These are phyloP conservation scores for Akanthomyces lecanii DNA, from an alignment of 2,329 filamentous ascomycete species.

Conservation along the genomic window DNA sequence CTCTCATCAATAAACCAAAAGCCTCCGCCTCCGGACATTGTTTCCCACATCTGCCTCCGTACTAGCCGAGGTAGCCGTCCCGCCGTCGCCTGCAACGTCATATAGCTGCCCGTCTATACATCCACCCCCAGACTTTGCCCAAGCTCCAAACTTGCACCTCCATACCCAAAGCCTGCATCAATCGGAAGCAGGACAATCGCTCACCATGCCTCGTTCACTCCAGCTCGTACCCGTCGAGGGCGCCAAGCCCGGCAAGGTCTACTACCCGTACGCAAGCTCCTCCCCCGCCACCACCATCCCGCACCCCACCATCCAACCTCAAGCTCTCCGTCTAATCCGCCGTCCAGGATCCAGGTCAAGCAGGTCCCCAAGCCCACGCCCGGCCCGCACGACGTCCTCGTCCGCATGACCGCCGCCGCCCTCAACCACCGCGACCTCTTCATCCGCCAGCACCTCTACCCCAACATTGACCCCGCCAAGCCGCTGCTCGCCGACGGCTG, in stretches of 20 bases:
- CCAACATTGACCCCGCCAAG: slow-evolving; percentile 71
- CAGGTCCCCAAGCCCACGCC: slow-evolving; percentile 60
- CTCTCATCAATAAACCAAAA: too few species aligned
- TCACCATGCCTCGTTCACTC: slow-evolving; percentile 51
- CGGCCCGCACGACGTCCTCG: slow-evolving; percentile 63
- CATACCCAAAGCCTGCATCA: neutral
- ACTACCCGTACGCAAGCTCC: slow-evolving; percentile 61
- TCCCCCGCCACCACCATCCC: neutral
- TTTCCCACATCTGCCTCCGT: neutral
- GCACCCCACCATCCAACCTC: neutral
- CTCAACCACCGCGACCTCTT: slow-evolving; percentile 96
- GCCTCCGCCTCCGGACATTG: neutral
- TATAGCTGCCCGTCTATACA: neutral
- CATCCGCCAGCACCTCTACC: slow-evolving; percentile 88
- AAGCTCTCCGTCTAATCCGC: neutral
- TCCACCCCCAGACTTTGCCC: neutral
- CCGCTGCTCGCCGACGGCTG: slow-evolving; percentile 81
- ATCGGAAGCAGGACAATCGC: neutral
- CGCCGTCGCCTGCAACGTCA: neutral
- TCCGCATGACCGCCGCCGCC: slow-evolving; percentile 73
- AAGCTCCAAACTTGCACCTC: too few species aligned
- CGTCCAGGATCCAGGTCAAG: slow-evolving; percentile 52
- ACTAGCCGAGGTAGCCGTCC: slow-evolving; percentile 12
- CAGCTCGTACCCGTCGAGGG: slow-evolving; percentile 65
- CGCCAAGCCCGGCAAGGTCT: slow-evolving; percentile 80